Conservation (phyloP, 202 grass and related monocot species). For the Saccharum hybrid region DNA sequence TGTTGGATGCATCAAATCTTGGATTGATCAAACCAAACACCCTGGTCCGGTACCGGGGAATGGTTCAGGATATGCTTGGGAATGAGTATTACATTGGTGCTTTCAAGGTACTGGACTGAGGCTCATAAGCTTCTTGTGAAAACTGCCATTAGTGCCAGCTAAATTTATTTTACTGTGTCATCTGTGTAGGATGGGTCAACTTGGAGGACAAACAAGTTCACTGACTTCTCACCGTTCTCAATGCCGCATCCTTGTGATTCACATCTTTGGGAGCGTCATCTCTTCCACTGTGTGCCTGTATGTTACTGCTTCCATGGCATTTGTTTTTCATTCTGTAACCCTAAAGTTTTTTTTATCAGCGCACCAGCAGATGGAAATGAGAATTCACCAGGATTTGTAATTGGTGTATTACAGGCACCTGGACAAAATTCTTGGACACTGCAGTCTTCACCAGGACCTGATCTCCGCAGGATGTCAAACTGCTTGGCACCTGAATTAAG, state of each 20-base stretch:
- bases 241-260: conserved; percentile 67
- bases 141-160: neutral
- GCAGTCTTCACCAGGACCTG: conserved; percentile 63
- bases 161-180: conserved; percentile 16
- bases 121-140: neutral
- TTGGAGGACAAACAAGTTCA: conserved; percentile 94
- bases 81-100: conserved; percentile 87
- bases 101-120: conserved; percentile 67
- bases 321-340: conserved; percentile 6
- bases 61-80: conserved; percentile 98
- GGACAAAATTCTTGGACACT: conserved; percentile 88
- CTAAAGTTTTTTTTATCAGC: neutral
- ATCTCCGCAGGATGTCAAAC: conserved; percentile 42
- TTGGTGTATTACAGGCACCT: conserved; percentile 60
- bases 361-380: neutral
- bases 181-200: conserved; percentile 71
- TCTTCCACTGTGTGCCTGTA: conserved; percentile 86
- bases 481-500: conserved; percentile 59
- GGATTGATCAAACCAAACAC: conserved; percentile 85
- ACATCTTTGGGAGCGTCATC: conserved; percentile 88
- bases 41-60: conserved; percentile 77
- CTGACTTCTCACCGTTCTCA: conserved; percentile 65
- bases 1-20: conserved; percentile 67
- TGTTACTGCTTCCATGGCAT: conserved; percentile 25
- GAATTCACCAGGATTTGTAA: conserved; percentile 28